Percentiles rank a stretch among this genome's conserved stretches.
phyloP scores from a whole-genome alignment of 805 yeast genomes.

The Pichia eremophila region DNA sequence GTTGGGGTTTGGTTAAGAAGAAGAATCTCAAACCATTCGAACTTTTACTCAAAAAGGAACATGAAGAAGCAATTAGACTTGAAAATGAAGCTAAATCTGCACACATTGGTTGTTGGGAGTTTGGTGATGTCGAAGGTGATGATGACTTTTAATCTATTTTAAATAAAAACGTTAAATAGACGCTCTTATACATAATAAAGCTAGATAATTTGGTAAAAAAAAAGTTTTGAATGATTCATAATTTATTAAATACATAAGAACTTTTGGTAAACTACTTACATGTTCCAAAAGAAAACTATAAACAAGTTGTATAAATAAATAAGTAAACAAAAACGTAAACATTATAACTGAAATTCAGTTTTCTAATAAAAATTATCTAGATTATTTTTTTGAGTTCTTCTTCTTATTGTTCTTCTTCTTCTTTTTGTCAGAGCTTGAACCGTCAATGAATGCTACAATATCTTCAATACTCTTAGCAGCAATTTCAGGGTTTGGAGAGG shows the following conservation, averaged over 20 bases:
- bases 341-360: background rate
- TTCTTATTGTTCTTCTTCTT: constrained; percentile 21
- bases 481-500: constrained; percentile 40
- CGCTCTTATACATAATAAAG: too few relatives aligned
- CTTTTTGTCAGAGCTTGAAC: constrained; percentile 28
- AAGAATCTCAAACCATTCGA: constrained; percentile 28
- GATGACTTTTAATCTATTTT: constrained; percentile 23
- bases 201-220: too few relatives aligned
- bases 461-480: constrained; percentile 65
- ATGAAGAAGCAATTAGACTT: constrained; percentile 30
- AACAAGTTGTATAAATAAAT: constrained; percentile 4
- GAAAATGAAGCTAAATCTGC: constrained; percentile 41
- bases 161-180: too few relatives aligned
- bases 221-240: too few relatives aligned
- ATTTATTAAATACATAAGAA: too few relatives aligned
- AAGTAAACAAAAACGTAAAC: background rate
- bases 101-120: constrained; percentile 65
- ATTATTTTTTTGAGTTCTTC: constrained; percentile 16
- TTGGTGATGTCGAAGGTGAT: constrained; percentile 60
- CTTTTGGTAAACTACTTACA: too few relatives aligned
- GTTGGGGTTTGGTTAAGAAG: constrained; percentile 48
- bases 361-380: background rate
- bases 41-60: constrained; percentile 26
- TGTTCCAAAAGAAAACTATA: constrained; percentile 1
- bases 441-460: constrained; percentile 62